phyloP scores from a whole-genome alignment of 2,329 filamentous ascomycete genomes.

The Intubia oerlemansii region DNA sequence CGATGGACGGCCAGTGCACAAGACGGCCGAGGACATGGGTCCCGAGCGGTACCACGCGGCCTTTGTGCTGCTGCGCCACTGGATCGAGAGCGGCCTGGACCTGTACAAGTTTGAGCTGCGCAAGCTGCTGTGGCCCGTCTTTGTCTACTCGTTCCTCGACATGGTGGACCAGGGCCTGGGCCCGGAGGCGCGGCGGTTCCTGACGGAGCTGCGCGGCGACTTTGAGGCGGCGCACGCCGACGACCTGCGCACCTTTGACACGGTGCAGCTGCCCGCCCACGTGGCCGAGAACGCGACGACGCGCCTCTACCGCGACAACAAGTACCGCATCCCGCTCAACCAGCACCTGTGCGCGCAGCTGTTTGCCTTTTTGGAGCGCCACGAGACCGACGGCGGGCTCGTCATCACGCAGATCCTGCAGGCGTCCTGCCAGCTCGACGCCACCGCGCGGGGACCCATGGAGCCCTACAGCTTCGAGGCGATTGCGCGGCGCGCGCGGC shows the following conservation, averaged over 20 bases:
- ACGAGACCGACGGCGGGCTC: slow-evolving; percentile 58
- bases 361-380: slow-evolving; percentile 76
- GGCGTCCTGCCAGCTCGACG: slow-evolving; percentile 33
- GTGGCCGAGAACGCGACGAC: slow-evolving; percentile 55
- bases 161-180: slow-evolving; percentile 52
- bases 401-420: slow-evolving; percentile 57
- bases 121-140: slow-evolving; percentile 79
- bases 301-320: slow-evolving; percentile 65
- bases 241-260: slow-evolving; percentile 55
- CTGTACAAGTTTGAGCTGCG: slow-evolving; percentile 89
- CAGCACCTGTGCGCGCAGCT: slow-evolving; percentile 64
- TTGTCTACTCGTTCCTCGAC: slow-evolving; percentile 79
- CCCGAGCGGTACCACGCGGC: slow-evolving; percentile 60
- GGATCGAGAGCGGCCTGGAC: slow-evolving; percentile 82
- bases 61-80: slow-evolving; percentile 52
- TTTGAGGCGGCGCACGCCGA: slow-evolving; percentile 66
- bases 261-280: slow-evolving; percentile 58
- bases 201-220: slow-evolving; percentile 39
- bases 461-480: slow-evolving; percentile 42
- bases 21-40: slow-evolving; percentile 43
- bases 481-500: slow-evolving; percentile 32
- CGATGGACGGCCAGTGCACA: slow-evolving; percentile 54
- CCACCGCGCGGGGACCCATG: slow-evolving; percentile 37
- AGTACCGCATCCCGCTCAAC: slow-evolving; percentile 80
- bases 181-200: slow-evolving; percentile 53